A percentile compares a stretch with the other conserved stretches of the same genome.
phyloP scores from a whole-genome alignment of 352 stramenopile species.

The Phytophthora agathidicida region DNA sequence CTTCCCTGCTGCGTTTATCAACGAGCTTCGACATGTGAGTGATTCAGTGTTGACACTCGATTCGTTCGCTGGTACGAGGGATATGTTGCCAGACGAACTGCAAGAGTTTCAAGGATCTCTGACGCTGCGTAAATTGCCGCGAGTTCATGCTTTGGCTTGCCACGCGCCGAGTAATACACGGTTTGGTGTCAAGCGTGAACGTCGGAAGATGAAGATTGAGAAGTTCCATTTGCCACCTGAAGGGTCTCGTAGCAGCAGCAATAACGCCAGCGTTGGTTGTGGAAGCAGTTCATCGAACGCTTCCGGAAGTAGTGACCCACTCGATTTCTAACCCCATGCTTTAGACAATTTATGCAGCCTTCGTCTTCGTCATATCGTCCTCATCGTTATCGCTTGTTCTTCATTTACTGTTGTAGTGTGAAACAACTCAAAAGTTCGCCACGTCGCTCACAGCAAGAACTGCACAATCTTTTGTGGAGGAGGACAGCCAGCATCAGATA shows the following conservation, averaged over 20 bases:
- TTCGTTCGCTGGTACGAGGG: slow-evolving; percentile 60
- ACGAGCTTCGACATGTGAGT: slow-evolving; percentile 55
- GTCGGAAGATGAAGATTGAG: slow-evolving; percentile 79
- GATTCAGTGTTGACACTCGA: slow-evolving; percentile 68
- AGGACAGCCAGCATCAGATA: too few relatives aligned
- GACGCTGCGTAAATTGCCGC: slow-evolving; percentile 62
- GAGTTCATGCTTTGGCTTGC: slow-evolving; percentile 58
- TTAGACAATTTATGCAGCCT: too few relatives aligned
- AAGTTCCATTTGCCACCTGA: slow-evolving; percentile 78
- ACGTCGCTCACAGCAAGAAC: too few relatives aligned
- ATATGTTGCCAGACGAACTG: slow-evolving; percentile 64
- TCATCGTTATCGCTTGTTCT: too few relatives aligned
- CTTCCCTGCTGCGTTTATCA: slow-evolving; percentile 37
- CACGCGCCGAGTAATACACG: slow-evolving; percentile 62
- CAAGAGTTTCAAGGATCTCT: slow-evolving; percentile 66
- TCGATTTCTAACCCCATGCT: slow-evolving; percentile 32
- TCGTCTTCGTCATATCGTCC: too few relatives aligned
- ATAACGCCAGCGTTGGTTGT: slow-evolving; percentile 17
- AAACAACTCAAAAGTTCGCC: too few relatives aligned
- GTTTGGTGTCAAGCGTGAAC: slow-evolving; percentile 69
- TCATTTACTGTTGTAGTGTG: too few relatives aligned
- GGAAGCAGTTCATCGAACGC: slow-evolving; percentile 3
- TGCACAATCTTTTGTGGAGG: too few relatives aligned
- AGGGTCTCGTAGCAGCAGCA: slow-evolving; percentile 55
- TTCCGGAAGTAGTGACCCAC: slow-evolving; percentile 24